These are phyloP conservation scores for Vararia minispora DNA, from an alignment of 768 basidiomycete species.

Conservation along the genomic window DNA sequence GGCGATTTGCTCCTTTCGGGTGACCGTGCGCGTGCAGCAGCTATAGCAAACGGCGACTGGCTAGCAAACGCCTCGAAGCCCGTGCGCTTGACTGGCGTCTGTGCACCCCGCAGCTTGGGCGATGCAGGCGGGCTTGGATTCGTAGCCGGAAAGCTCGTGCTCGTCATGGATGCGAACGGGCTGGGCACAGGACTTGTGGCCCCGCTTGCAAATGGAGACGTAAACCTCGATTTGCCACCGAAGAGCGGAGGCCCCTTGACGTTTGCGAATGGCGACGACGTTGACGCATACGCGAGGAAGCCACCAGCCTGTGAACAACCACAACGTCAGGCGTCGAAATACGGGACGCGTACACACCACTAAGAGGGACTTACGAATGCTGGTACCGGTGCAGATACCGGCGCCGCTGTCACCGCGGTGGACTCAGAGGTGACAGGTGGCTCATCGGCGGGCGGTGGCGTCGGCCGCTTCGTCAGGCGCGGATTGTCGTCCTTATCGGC, in stretches of 20 bases:
- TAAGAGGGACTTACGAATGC: slow-evolving; percentile 6
- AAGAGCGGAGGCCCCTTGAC: slow-evolving; percentile 59
- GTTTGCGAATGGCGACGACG: slow-evolving; percentile 60
- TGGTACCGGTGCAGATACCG: slow-evolving; percentile 8
- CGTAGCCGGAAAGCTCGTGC: slow-evolving; percentile 10
- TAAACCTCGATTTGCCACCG: slow-evolving; percentile 21
- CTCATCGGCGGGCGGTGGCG: slow-evolving; percentile 54
- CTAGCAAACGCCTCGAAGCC: slow-evolving; percentile 50
- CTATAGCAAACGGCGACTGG: slow-evolving; percentile 37
- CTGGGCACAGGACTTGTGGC: neutral
- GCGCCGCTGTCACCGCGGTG: slow-evolving; percentile 2
- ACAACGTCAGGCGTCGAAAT: slow-evolving; percentile 8
- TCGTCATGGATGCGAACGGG: neutral
- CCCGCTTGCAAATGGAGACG: slow-evolving; percentile 12
- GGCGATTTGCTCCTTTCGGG: slow-evolving; percentile 50
- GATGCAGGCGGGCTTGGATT: slow-evolving; percentile 6
- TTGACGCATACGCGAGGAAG: slow-evolving; percentile 73
- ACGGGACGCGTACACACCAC: slow-evolving; percentile 39
- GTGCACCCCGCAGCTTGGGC: slow-evolving; percentile 18
- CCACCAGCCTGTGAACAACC: slow-evolving; percentile 31
- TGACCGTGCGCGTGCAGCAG: slow-evolving; percentile 41
- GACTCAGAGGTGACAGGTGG: slow-evolving; percentile 9
- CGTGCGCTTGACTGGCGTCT: slow-evolving; percentile 34
- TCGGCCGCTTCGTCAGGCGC: slow-evolving; percentile 32
- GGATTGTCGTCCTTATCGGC: slow-evolving; percentile 53